phyloP scores from a whole-genome alignment of 495 filamentous ascomycete species.

The Neurospora intermedia region DNA sequence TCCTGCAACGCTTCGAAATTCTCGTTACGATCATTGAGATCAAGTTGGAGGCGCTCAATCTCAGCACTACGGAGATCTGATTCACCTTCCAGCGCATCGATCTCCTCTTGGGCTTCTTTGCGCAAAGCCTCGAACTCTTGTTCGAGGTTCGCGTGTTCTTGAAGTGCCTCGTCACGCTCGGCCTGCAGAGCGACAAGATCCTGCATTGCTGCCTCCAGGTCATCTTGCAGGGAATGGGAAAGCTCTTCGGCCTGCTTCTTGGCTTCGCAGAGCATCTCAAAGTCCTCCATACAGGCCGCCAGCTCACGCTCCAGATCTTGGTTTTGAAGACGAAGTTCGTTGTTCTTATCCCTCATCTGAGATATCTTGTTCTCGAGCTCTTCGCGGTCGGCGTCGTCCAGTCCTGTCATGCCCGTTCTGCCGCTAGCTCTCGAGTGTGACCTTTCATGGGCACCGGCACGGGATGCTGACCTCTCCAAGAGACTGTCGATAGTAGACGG shows the following conservation, averaged over 20 bases:
- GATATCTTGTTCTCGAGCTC: slow-evolving; percentile 74
- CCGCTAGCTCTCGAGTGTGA: slow-evolving; percentile 64
- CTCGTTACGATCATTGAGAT: slow-evolving; percentile 62
- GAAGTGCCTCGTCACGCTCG: slow-evolving; percentile 78
- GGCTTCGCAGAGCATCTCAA: slow-evolving; percentile 49
- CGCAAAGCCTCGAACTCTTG: slow-evolving; percentile 66
- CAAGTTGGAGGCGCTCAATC: slow-evolving; percentile 56
- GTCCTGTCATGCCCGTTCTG: slow-evolving; percentile 44
- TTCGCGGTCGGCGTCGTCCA: slow-evolving; percentile 75
- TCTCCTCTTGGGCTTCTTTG: slow-evolving; percentile 71
- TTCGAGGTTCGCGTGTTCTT: slow-evolving; percentile 68
- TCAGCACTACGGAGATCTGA: slow-evolving; percentile 63
- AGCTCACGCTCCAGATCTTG: slow-evolving; percentile 68
- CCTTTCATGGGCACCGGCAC: slow-evolving; percentile 54
- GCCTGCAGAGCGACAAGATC: slow-evolving; percentile 73
- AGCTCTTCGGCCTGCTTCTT: slow-evolving; percentile 50
- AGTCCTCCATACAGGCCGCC: slow-evolving; percentile 53
- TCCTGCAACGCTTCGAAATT: slow-evolving; percentile 75
- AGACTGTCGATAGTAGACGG: slow-evolving; percentile 77
- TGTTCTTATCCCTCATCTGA: slow-evolving; percentile 75
- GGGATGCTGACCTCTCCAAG: slow-evolving; percentile 83
- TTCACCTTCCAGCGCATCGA: slow-evolving; percentile 73
- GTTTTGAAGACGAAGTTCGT: slow-evolving; percentile 72
- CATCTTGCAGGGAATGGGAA: slow-evolving; percentile 56
- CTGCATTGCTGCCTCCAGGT: slow-evolving; percentile 63